A percentile compares a stretch with the other conserved stretches of the same genome.
These are phyloP conservation scores for Fraxinus sp. DNA, from an alignment of 305 asterid genomes.

Conservation along the genomic window DNA sequence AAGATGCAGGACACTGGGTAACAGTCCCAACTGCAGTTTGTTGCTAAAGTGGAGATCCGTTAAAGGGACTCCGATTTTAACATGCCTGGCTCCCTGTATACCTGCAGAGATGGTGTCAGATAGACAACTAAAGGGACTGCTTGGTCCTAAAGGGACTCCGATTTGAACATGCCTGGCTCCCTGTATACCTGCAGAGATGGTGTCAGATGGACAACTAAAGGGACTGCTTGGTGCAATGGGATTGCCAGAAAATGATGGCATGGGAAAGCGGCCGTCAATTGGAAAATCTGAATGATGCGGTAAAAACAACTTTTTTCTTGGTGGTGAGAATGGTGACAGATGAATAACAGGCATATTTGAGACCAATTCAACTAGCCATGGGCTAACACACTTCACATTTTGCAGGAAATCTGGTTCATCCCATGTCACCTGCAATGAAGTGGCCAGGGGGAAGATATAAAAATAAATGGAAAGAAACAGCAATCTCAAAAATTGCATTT, in stretches of 20 bases:
- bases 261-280: slow-evolving; percentile 61
- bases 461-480: slow-evolving; percentile 5
- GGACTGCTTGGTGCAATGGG: slow-evolving; percentile 77
- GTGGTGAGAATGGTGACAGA: slow-evolving; percentile 71
- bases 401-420: slow-evolving; percentile 88
- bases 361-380: slow-evolving; percentile 88
- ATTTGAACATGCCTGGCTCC: slow-evolving; percentile 99
- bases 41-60: slow-evolving; percentile 59
- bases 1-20: slow-evolving; percentile 49
- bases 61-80: slow-evolving; percentile 77
- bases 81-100: slow-evolving; percentile 99
- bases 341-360: slow-evolving; percentile 73
- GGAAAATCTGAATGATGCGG: slow-evolving; percentile 58
- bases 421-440: slow-evolving; percentile 71
- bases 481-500: background rate
- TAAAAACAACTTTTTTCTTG: slow-evolving; percentile 63
- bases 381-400: slow-evolving; percentile 82
- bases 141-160: slow-evolving; percentile 54
- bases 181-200: slow-evolving; percentile 95
- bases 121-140: slow-evolving; percentile 57
- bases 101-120: slow-evolving; percentile 81
- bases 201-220: slow-evolving; percentile 57
- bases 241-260: slow-evolving; percentile 86
- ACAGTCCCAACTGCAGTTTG: slow-evolving; percentile 67
- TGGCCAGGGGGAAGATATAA: background rate